Evolutionary conservation across 2,329 filamentous ascomycete species (phyloP).

Genomic region (Emergomyces orientalis): DNA sequence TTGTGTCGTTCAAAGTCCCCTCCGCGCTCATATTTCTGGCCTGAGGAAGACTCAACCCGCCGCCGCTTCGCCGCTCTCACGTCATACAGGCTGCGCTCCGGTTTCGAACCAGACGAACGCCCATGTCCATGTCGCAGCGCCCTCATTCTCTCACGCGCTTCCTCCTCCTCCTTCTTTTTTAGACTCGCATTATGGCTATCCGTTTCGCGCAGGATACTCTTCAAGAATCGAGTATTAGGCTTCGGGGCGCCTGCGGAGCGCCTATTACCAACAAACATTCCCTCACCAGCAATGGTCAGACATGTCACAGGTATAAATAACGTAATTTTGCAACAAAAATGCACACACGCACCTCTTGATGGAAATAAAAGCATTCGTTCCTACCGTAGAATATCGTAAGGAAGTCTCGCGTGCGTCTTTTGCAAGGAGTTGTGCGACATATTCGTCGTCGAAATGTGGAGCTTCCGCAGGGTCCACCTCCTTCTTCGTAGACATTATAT

Average conservation of each 20-base stretch:
- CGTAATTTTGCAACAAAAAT: background rate
- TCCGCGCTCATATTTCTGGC: constrained; percentile 12
- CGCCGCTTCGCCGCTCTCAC: constrained; percentile 18
- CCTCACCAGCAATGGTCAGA: constrained; percentile 5
- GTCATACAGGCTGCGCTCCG: constrained; percentile 16
- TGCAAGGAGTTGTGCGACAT: constrained; percentile 68
- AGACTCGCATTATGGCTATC: constrained; percentile 82
- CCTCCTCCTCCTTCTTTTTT: constrained; percentile 71
- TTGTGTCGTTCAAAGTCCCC: constrained; percentile 12
- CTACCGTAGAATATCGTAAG: constrained; percentile 63
- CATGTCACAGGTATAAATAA: background rate
- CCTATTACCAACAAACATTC: constrained; percentile 33
- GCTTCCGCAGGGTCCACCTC: background rate
- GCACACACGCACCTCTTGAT: constrained; percentile 37
- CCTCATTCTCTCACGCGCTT: constrained; percentile 62
- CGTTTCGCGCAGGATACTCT: constrained; percentile 78
- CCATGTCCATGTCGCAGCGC: constrained; percentile 41
- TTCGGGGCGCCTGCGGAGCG: constrained; percentile 62
- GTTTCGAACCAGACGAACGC: constrained; percentile 29
- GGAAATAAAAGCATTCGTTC: constrained; percentile 57
- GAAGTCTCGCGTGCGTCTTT: constrained; percentile 69
- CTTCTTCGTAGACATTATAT: constrained; percentile 10
- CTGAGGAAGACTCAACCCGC: constrained; percentile 19
- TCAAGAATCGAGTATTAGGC: constrained; percentile 83
- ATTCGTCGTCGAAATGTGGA: constrained; percentile 51